These are phyloP conservation scores for Leccinum fuscescens DNA, from an alignment of 1,284 basidiomycete species.

Conservation along the genomic window DNA sequence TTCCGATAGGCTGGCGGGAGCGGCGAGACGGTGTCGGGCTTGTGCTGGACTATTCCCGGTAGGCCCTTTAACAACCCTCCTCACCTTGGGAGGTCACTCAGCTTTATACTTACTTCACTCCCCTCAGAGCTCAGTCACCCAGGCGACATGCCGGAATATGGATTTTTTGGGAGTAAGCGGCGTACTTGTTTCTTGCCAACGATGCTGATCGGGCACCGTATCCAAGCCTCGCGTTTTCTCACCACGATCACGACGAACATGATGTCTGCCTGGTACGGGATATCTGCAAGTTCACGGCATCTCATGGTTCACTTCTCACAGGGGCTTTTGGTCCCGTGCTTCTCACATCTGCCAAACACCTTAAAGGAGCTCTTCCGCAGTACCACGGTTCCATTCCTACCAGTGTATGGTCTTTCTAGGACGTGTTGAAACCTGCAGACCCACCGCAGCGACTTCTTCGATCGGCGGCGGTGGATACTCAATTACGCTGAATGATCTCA, in stretches of 20 bases:
- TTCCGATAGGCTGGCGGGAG: conserved; percentile 12
- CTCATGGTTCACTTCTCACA: conserved; percentile 21
- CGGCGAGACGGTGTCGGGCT: conserved; percentile 8
- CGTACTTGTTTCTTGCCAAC: conserved; percentile 19
- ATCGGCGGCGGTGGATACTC: conserved; percentile 20
- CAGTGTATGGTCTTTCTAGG: conserved; percentile 14
- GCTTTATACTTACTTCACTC: conserved; percentile 29
- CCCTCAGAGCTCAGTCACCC: conserved; percentile 24
- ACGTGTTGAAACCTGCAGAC: conserved; percentile 21
- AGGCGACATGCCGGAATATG: conserved; percentile 20
- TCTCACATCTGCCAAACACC: conserved; percentile 20
- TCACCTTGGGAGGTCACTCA: conserved; percentile 1
- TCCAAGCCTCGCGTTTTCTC: conserved; percentile 22
- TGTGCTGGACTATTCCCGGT: conserved; percentile 5
- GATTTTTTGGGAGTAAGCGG: conserved; percentile 18
- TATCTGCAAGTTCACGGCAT: conserved; percentile 10
- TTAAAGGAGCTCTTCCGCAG: conserved; percentile 19
- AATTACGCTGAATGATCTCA: conserved; percentile 23
- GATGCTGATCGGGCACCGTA: conserved; percentile 22
- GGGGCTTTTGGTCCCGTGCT: conserved; percentile 8
- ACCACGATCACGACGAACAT: conserved; percentile 21
- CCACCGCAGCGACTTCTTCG: conserved; percentile 27
- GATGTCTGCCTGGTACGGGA: conserved; percentile 2
- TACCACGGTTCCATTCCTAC: conserved; percentile 26
- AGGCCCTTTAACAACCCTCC: conserved; percentile 8